Evolutionary conservation across 768 basidiomycete species (phyloP), one percentile per base, ranked within the genome.

Genomic region (Pleurotus pulmonarius): DNA sequence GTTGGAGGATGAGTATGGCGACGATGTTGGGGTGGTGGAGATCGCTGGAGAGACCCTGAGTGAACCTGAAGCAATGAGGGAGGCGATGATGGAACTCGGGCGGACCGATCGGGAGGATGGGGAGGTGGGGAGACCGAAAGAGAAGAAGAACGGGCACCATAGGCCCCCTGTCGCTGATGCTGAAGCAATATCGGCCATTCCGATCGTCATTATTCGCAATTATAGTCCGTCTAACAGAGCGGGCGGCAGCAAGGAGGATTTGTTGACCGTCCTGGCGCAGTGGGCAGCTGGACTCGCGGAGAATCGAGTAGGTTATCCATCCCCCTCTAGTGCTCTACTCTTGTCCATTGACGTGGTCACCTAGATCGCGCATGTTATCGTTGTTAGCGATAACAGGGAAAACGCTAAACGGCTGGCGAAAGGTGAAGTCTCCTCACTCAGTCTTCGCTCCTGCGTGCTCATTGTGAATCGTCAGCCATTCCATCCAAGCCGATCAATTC

Each of bases 331-430:
- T 3, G 20, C 20, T 20, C 20, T 20, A 20, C 1, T 3, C 3
- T 20, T 20, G 20, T 20, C 3, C n/a, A 44, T 56, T 47, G 29
- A 55, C 20, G 44, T 51, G n/a, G 43, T 24, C 43, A 18, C 41
- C 20, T 59, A 94, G 91, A 75, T 92, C 56, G 96, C 96, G 0
- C 95, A 98, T 69, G 93, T 97, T 46, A 76, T 99, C 47, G 84
- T 98, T 34, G 74, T 94, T 44, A 92, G 92, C 62, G 92, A 98
- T 66, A 94, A 93, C 61, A 83, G 90, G 24, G 93, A 94, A 63
- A 89, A 95, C 56, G 77, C 85, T 1, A 97, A 93, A 66, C 76
- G 82, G n/a, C 73, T 98, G 5, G 85, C 92, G 0, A 89, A 88
- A 77, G 88, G 92, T 89, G 63, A 15, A 25, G 34, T 29, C 16